Evolutionary conservation across 768 basidiomycete genomes (phyloP), one percentile per base, ranked within the genome.

Genomic region (Wakefieldia striispora): DNA sequence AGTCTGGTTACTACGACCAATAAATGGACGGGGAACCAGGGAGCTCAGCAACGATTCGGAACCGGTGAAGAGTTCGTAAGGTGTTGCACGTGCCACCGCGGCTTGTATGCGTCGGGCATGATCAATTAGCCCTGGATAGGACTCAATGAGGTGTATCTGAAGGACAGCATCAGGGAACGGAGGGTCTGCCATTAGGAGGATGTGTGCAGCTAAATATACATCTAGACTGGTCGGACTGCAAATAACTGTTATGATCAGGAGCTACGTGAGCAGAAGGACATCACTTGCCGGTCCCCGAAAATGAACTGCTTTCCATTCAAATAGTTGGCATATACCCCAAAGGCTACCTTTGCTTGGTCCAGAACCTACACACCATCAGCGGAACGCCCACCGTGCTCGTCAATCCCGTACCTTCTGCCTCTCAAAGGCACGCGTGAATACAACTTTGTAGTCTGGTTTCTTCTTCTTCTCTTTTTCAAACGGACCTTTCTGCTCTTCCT

Each of bases 181-280:
- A 6, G 83, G 78, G 39, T 76, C 66, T 4, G 75, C 52, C 4
- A 91, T 68, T 27, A 89, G 71, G 27, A 88, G 73, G 23, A 85
- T 70, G 53, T 89, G 85, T 6, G 88, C 78, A 16, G 89, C 85
- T 17, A 91, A 68, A 33, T 81, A 62, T 20, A 86, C 63, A 53
- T 92, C 90, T 16, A 90, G 64, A 5, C 77, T 75, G 1, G 84
- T 81, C 12, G 77, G 76, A 40, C 88, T 91, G 45, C 17, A 31
- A 19, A 4, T 14, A 20, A 34, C 20, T 16, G 37, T 52, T 41
- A 41, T 46, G 9, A 16, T 40, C 19, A 38, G 44, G 31, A 27
- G 43, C 36, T 4, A 29, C 9, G 36, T 6, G 11, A 37, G 24
- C 21, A 38, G 40, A 50, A 26, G 9, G 42, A 50, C 20, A n/a